Percentiles rank a stretch among this genome's conserved stretches.
These are phyloP conservation scores for Scenedesmus sp. DNA, from an alignment of 163 green algal genomes.

Conservation along the genomic window DNA sequence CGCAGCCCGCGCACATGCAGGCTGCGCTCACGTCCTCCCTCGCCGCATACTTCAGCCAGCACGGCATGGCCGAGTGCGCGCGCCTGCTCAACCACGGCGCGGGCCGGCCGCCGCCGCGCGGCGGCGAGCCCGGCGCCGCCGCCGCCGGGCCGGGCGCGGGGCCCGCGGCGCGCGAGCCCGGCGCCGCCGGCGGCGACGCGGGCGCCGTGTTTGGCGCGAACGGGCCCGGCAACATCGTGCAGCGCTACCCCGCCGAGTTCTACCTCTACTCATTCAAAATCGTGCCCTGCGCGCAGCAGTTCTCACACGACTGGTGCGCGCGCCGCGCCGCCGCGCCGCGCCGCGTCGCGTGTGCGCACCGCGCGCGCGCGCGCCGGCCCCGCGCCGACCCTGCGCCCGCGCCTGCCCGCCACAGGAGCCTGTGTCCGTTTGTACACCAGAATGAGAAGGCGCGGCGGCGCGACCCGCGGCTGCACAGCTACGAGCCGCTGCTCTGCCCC, in stretches of 20 bases:
- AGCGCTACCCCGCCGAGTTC: neutral
- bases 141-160: neutral
- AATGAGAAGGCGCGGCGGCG: neutral
- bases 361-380: too few species aligned
- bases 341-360: too few species aligned
- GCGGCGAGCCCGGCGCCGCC: neutral
- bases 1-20: neutral
- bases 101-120: neutral
- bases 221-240: too few species aligned
- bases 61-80: neutral
- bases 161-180: neutral
- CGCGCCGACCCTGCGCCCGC: too few species aligned
- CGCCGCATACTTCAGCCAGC: neutral
- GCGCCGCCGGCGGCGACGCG: neutral
- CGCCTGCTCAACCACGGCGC: neutral
- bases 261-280: constrained; percentile 17
- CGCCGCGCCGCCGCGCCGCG: too few species aligned
- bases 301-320: constrained; percentile 3
- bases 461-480: neutral
- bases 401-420: too few species aligned
- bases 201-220: too few species aligned
- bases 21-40: neutral
- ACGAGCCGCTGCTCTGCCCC: constrained; percentile 18
- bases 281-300: neutral
- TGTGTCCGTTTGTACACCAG: constrained; percentile 3